Percentiles rank a stretch among this genome's conserved stretches.
phyloP scores from a whole-genome alignment of 345 rosid species.

The Theobroma cacao region DNA sequence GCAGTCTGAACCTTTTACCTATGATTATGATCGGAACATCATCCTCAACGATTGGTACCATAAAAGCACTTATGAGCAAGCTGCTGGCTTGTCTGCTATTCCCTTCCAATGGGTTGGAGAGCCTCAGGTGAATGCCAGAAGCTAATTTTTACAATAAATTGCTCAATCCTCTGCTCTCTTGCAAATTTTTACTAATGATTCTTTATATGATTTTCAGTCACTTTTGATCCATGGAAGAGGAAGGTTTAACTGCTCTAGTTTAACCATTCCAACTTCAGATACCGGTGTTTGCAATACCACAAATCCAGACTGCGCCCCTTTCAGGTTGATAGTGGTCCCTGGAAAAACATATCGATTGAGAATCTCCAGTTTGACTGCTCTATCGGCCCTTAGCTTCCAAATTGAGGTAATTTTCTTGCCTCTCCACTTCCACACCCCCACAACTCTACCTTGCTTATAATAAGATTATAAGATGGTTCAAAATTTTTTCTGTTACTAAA shows the following conservation, averaged over 20 bases:
- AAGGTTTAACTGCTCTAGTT: constrained; percentile 48
- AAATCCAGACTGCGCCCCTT: constrained; percentile 50
- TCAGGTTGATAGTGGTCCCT: constrained; percentile 40
- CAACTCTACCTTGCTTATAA: background rate
- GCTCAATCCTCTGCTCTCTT: background rate
- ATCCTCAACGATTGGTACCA: constrained; percentile 81
- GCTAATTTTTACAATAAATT: background rate
- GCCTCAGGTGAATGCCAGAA: constrained; percentile 48
- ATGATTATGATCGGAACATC: constrained; percentile 59
- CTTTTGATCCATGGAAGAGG: constrained; percentile 76
- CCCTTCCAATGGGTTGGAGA: constrained; percentile 76
- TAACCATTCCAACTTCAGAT: constrained; percentile 18
- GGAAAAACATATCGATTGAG: constrained; percentile 67
- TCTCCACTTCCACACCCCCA: background rate
- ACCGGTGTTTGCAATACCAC: constrained; percentile 39
- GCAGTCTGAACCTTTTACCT: constrained; percentile 55
- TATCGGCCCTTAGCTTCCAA: constrained; percentile 76
- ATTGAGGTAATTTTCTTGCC: constrained; percentile 43
- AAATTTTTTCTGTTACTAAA: background rate
- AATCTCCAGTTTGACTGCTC: constrained; percentile 50
- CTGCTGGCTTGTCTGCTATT: constrained; percentile 51
- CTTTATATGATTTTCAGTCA: constrained; percentile 36
- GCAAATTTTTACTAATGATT: background rate
- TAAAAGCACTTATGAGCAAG: constrained; percentile 54
- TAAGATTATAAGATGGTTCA: background rate